Conservation (phyloP, 2,329 filamentous ascomycete species). For the Pseudocercospora macadamiae region DNA sequence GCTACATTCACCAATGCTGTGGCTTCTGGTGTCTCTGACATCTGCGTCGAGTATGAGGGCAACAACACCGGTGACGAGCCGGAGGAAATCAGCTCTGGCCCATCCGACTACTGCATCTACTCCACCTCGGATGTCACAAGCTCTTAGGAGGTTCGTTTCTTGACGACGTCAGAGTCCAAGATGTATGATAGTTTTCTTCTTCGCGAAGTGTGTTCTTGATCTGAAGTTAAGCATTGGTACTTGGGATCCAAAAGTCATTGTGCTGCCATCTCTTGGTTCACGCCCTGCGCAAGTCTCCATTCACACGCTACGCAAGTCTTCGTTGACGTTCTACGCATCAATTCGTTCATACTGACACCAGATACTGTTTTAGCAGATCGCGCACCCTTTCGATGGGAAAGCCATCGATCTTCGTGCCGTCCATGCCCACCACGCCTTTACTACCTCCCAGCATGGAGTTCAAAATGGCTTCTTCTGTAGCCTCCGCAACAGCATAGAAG, state of each 20-base stretch:
- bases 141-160: constrained; percentile 15
- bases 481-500: constrained; percentile 65
- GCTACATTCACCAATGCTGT: constrained; percentile 42
- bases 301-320: too few relatives aligned
- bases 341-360: constrained; percentile 24
- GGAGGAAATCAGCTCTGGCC: constrained; percentile 35
- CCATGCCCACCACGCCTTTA: constrained; percentile 60
- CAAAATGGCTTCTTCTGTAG: constrained; percentile 67
- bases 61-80: constrained; percentile 42
- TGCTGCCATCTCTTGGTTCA: neutral
- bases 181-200: neutral
- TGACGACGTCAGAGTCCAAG: neutral
- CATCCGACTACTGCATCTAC: constrained; percentile 40
- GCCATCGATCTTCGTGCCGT: constrained; percentile 54
- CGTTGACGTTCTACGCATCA: too few relatives aligned
- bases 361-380: constrained; percentile 51
- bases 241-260: neutral
- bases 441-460: constrained; percentile 64
- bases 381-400: constrained; percentile 53
- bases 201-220: neutral
- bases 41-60: constrained; percentile 43
- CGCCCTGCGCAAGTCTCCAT: too few relatives aligned
- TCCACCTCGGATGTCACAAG: constrained; percentile 30
- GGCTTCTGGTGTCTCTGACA: constrained; percentile 38
- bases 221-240: neutral